Evolutionary conservation across 1,284 basidiomycete genomes (phyloP), one percentile per base, ranked within the genome.

Genomic region (Boletus chippewaensis): DNA sequence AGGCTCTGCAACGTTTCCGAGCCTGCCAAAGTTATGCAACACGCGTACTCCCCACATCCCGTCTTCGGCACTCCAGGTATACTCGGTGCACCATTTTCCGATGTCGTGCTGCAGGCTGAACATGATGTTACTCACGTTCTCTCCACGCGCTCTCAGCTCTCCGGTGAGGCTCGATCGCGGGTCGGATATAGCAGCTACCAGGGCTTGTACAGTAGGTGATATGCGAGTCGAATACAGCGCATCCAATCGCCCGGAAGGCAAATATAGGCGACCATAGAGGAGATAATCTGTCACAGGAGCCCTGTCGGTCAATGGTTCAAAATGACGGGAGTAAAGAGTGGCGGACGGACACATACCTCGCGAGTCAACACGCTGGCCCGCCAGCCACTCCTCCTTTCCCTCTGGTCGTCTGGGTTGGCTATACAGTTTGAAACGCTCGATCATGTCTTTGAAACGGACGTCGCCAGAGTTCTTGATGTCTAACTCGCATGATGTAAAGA

Each of bases 31-130:
- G 66, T 98, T 96, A 66, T 95, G 92, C 52, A 98, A 75, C n/a
- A 92, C 79, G 8, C 91, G 79, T 18, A 92, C 69, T 8, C 95
- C 95, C 77, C 87, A 89, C 85, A 99, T 93, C 11, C 78, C 86
- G 63, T 98, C 95, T 59, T 95, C 90, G 0, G 91, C 88, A 55
- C 91, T 95, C 76, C 91, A 98, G 12, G 87, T 91, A 63, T 96
- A 98, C 68, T 98, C 95, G 3, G 89, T 87, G 56, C 90, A 92
- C 83, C 91, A 95, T 57, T 87, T 81, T 1, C 95, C 95, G 2
- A 91, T 83, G 63, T 97, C 93, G 61, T 95, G 91, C 68, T 97
- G 93, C 26, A 98, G 69, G 54, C 82, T 91, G 53, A 98, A 67
- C 76, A 97, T 85, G 56, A 97, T 65, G 59, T 95, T 95, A 61